Evolutionary conservation across 352 stramenopile species (phyloP).

Genomic region (Phytophthora tubulina): DNA sequence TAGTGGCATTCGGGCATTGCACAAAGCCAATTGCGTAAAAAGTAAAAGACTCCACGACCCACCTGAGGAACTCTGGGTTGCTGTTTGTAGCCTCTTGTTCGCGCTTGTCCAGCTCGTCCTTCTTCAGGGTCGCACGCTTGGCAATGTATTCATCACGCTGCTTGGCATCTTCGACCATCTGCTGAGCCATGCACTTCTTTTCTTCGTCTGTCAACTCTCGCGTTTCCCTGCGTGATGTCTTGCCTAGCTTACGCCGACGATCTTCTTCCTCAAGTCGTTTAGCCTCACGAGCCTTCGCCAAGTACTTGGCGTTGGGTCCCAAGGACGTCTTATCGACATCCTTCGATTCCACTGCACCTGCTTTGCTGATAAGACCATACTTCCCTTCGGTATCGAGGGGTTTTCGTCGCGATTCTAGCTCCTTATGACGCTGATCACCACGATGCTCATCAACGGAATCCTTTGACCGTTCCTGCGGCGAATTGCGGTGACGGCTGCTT

Average conservation of each 20-base stretch:
- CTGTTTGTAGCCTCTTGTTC: constrained; percentile 52
- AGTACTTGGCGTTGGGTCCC: constrained; percentile 80
- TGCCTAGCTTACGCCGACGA: constrained; percentile 68
- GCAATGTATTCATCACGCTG: constrained; percentile 71
- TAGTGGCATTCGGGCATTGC: not conserved
- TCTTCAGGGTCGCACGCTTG: constrained; percentile 62
- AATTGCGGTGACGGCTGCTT: constrained; percentile 18
- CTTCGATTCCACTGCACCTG: constrained; percentile 71
- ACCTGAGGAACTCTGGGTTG: constrained; percentile 87
- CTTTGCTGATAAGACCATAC: constrained; percentile 72
- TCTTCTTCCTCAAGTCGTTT: constrained; percentile 79
- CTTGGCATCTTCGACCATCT: constrained; percentile 83
- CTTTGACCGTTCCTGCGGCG: constrained; percentile 18
- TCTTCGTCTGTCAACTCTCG: constrained; percentile 62
- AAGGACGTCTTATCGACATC: constrained; percentile 82
- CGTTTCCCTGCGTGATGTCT: constrained; percentile 37
- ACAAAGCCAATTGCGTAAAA: not conserved
- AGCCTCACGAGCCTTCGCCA: constrained; percentile 76
- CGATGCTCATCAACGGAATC: constrained; percentile 1
- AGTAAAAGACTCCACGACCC: constrained; percentile 9
- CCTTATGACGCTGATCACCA: constrained; percentile 16
- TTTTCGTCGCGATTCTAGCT: constrained; percentile 35
- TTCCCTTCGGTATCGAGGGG: constrained; percentile 43
- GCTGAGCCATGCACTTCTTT: constrained; percentile 61
- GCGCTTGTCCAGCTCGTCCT: constrained; percentile 62